Evolutionary conservation across 2,329 filamentous ascomycete genomes (phyloP).

Genomic region (Kalaharituber pfeilii): DNA sequence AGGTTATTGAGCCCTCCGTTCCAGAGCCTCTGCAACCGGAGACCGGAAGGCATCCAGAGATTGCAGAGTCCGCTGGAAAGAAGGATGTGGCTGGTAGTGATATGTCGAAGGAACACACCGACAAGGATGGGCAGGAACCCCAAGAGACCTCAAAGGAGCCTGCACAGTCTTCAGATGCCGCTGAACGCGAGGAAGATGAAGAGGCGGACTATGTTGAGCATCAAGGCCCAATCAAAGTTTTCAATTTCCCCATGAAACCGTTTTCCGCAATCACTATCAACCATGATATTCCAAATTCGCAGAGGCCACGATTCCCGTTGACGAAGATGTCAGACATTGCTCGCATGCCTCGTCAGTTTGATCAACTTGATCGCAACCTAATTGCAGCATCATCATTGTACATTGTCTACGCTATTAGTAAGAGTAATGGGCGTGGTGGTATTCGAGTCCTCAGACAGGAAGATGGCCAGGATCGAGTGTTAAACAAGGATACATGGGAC

Average conservation of each 20-base stretch:
- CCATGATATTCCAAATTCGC: constrained; percentile 38
- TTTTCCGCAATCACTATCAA: constrained; percentile 73
- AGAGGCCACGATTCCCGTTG: constrained; percentile 50
- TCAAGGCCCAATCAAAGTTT: constrained; percentile 58
- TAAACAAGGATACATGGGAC: constrained; percentile 81
- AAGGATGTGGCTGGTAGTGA: background rate
- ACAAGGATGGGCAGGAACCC: constrained; percentile 3
- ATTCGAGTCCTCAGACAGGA: constrained; percentile 88
- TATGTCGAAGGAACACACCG: background rate
- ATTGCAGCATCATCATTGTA: constrained; percentile 78
- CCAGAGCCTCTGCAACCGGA: background rate
- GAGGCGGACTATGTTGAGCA: constrained; percentile 24
- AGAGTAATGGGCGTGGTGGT: constrained; percentile 39
- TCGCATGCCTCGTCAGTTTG: constrained; percentile 89
- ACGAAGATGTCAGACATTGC: constrained; percentile 83
- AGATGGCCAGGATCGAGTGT: constrained; percentile 75
- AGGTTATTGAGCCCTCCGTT: background rate
- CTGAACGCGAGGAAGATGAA: constrained; percentile 23
- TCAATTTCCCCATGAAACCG: constrained; percentile 91
- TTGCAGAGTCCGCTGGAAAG: background rate
- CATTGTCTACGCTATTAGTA: constrained; percentile 81
- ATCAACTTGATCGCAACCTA: constrained; percentile 87
- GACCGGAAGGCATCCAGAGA: background rate
- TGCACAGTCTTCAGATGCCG: constrained; percentile 1
- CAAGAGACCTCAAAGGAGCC: constrained; percentile 5